phyloP scores from a whole-genome alignment of 2,329 filamentous ascomycete genomes.

The Kalaharituber pfeilii region DNA sequence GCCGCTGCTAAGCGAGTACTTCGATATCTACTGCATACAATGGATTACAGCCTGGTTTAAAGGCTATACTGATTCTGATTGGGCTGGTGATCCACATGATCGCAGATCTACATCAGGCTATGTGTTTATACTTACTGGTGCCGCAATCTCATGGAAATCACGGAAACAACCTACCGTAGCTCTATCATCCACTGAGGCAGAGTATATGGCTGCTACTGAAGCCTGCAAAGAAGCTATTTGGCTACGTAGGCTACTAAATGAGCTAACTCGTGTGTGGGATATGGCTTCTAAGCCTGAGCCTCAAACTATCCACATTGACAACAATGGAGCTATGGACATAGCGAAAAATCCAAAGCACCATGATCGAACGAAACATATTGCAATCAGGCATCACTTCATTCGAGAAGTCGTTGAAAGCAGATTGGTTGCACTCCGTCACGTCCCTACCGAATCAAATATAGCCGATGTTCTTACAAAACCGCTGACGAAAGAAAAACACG shows the following conservation, averaged over 20 bases:
- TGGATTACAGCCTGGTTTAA: background rate
- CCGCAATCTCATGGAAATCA: background rate
- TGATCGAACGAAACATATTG: background rate
- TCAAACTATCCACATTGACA: background rate
- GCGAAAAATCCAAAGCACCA: background rate
- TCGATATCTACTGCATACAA: background rate
- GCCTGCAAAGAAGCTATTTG: background rate
- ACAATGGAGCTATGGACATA: background rate
- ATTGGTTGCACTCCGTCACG: background rate
- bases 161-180: background rate
- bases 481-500: too few relatives aligned
- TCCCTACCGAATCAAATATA: background rate
- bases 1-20: background rate
- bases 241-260: background rate
- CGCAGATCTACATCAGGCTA: background rate
- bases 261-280: too few relatives aligned
- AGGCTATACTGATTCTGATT: background rate
- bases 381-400: background rate
- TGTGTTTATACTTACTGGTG: background rate
- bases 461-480: constrained; percentile 2
- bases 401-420: background rate
- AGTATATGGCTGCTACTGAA: background rate
- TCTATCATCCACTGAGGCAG: background rate
- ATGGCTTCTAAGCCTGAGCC: too few relatives aligned
- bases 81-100: background rate